Base-by-base conservation (phyloP, 257 asterid genomes). In the Apocynum venetum region DNA sequence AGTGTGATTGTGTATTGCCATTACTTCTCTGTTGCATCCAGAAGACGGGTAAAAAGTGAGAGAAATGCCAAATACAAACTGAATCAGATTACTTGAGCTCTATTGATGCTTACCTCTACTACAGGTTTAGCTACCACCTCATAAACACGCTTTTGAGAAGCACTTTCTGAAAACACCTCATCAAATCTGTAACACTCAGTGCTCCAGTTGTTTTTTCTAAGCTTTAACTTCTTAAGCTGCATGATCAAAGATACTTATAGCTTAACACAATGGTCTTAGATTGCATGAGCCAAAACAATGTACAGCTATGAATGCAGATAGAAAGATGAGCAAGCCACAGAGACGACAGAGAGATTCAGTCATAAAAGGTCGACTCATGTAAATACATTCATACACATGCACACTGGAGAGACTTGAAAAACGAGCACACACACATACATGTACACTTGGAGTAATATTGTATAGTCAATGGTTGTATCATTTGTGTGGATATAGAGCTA, bases 41-140 rank as follows among this genome's bases (percentile, higher is more conserved):
- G 72, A 31, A 10, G 48, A 66, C 14, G 19, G 51, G n/a, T 2
- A 40, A 40, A 17, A 13, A 31, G 19, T 46, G 31, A 63, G 57
- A 35, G 9, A 17, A 77, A 69, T 41, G 38, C 12, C 47, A 25
- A 40, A 75, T 10, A 2, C 61, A 75, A 61, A 46, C 10, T 38
- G 20, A 75, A 17, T 46, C 46, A 47, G 19, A 49, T 64, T 76
- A 56, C 53, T 67, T 47, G 44, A 56, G 47, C 60, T 31, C 48
- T 3, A 25, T 20, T 19, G 6, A 41, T 51, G 68, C 80, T 79
- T 81, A 91, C 98, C 91, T 93, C 97, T 80, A 93, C 97, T 70
- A 93, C 98, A 75, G 98, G 97, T 87, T 90, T 91, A 78, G 98
- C 98, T 60, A 93, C 98, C 53, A 79, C 94, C 86, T 93, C 98